Base-by-base conservation (phyloP, 2,329 filamentous ascomycete species). In the Ceratocystis colombiana region DNA sequence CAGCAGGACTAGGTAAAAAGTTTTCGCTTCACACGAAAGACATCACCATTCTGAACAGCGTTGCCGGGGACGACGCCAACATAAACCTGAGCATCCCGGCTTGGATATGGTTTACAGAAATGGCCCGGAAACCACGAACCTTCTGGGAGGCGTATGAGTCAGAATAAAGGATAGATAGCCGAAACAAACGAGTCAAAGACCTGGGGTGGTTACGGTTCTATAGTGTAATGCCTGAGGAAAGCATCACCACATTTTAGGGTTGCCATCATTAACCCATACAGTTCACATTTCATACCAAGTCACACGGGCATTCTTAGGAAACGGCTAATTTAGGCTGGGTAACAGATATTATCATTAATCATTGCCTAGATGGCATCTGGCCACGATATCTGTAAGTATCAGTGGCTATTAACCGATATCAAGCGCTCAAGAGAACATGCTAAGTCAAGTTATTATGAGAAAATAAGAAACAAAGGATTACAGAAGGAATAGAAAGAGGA, bases 311-410 rank as follows among this genome's bases (percentile, higher is more conserved):
- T 10, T 53, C 15, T 2, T 4, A 57, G 8, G 6, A 37, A 5
- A n/a, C 3, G 15, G 20, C 17, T 4, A 2, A 25, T 37, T n/a
- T 5, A 59, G 41, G 28, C 28, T 41, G 10, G 37, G 37, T 41
- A 41, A 65, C 7, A 65, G 20, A 59, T 46, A 65, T 65, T 65
- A 66, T 66, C 59, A 66, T 66, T 66, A 66, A 41, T 55, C 64
- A 66, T 55, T n/a, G n/a, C 59, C 46, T 25, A 15, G 28, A 41
- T 12, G 55, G 55, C 55, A 8, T 59, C 12, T 59, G 55, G 55
- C 55, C 28, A 20, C 55, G 6, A 25, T 20, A n/a, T 33, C 12
- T 20, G 17, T 7, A 37, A 37, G 25, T 1, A 59, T 37, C 28
- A 61, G 20, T 62, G 37, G 37, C 33, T 46, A 20, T 33, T n/a